These are phyloP conservation scores for Allium cepa DNA, from an alignment of 106 monocot genomes.

Conservation along the genomic window DNA sequence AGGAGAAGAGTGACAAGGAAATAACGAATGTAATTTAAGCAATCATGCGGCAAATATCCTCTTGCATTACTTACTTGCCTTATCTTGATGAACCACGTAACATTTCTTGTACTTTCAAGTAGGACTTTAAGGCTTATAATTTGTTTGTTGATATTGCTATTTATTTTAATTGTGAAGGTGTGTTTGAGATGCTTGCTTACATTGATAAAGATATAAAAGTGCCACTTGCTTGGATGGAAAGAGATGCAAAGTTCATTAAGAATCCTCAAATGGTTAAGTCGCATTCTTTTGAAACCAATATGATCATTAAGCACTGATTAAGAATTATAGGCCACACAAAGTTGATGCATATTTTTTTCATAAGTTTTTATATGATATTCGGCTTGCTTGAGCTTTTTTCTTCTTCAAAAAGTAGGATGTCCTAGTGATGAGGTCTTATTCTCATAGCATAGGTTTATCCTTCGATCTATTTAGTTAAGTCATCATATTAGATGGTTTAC, in stretches of 20 bases:
- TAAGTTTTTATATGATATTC: constrained; percentile 10
- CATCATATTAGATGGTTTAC: too few species aligned
- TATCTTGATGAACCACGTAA: constrained; percentile 91
- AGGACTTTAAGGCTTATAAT: neutral
- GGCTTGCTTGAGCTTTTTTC: too few species aligned
- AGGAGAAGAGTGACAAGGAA: constrained; percentile 92
- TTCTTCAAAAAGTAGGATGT: too few species aligned
- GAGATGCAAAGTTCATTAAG: constrained; percentile 86
- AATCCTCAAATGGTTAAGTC: constrained; percentile 96
- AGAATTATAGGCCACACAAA: constrained; percentile 6
- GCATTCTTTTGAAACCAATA: constrained; percentile 94
- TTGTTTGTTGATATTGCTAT: neutral
- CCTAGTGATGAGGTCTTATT: too few species aligned
- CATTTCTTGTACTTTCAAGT: neutral
- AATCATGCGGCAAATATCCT: constrained; percentile 93
- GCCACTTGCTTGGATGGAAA: constrained; percentile 86
- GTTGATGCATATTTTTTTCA: constrained; percentile 80
- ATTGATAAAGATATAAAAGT: constrained; percentile 74
- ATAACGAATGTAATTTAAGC: constrained; percentile 98
- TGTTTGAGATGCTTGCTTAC: constrained; percentile 88
- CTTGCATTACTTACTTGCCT: constrained; percentile 92
- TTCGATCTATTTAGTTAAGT: too few species aligned
- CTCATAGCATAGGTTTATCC: too few species aligned
- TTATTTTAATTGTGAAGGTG: constrained; percentile 31
- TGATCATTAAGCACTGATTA: constrained; percentile 18